Evolutionary conservation across 2,329 filamentous ascomycete species (phyloP), one percentile per base, ranked within the genome.

Genomic region (Penicillium sp.): DNA sequence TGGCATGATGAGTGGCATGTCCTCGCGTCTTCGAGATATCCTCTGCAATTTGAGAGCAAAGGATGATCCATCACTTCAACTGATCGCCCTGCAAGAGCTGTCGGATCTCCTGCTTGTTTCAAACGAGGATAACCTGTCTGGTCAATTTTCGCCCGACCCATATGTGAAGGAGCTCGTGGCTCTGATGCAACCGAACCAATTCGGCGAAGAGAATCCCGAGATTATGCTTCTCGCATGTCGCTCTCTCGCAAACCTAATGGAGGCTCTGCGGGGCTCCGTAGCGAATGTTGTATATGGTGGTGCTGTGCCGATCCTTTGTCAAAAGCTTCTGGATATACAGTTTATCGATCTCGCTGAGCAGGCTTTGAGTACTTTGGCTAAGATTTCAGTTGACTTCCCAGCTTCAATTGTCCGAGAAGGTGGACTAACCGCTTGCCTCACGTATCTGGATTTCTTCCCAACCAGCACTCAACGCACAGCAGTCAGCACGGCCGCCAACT

Each of bases 281-380:
- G 90, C 91, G 12, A 97, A 96, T 70, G 91, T 99, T 14, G 94
- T 97, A 4, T 97, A 97, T 70, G 93, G 92, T n/a, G 91, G 91
- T 47, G 94, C 94, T 33, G 94, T 99, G 5, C 92, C 94, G 2
- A 87, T 99, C 12, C 79, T 99, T 26, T 97, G 94, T 76, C 90
- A 93, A 69, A 99, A 97, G 75, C 81, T 99, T 30, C 81, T 97
- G 58, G 92, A 97, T 74, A 97, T 97, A 43, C 88, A 93, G 59
- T 99, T 93, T 73, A 99, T 99, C 71, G 94, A 99, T 73, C 81
- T 99, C 51, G 95, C 95, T 36, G 94, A 99, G 76, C 95, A 99
- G 77, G 91, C 94, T 55, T 78, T 99, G 47, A 99, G 91, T 77
- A 99, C 94, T 0, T 80, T 99, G 50, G 92, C 97, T 71, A 99